Evolutionary conservation across 2,329 filamentous ascomycete species (phyloP), one percentile per base, ranked within the genome.

Genomic region (Leptosphaerulina australis): DNA sequence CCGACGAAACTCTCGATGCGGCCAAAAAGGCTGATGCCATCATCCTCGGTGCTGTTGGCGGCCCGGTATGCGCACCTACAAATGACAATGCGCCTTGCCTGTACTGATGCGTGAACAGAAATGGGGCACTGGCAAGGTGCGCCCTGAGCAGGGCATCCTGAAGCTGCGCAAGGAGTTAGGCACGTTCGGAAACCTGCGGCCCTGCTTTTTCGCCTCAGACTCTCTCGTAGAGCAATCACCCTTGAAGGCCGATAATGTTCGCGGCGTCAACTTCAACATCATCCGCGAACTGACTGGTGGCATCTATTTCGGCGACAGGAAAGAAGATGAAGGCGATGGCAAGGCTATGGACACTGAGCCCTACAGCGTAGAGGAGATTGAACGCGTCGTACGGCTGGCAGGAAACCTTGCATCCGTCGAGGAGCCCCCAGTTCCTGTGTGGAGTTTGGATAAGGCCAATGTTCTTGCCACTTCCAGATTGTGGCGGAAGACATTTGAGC

Each of bases 401-500:
- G 93, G 85, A 5, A 85, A 88, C 76, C 80, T 97, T 20, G 93
- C 93, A 3, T 80, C 92, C 44, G 86, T 87, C 39, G 83, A 87
- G 62, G 81, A 88, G 72, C 89, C 90, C 1, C 89, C 89, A 1
- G 80, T 87, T 28, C 88, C 87, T 46, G 90, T 97, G 36, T 90
- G 85, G 87, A 90, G 85, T 69, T 78, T 97, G 68, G 94, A 97
- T 77, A 97, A 97, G 85, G 94, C 93, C 47, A 97, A 97, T 70
- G 93, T 97, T 40, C 83, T 97, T 58, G 93, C 93, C 1, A 96
- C 92, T 11, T 90, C 86, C 70, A 80, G 93, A 31, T 79, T 97
- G 65, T 97, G 93, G 93, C 82, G 93, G 55, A 92, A 89, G 78
- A 88, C 88, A 2, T 88, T 96, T 34, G 86, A 83, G 30, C 90